Evolutionary conservation across 345 rosid genomes (phyloP).

Genomic region (Dipteronia dyeriana): DNA sequence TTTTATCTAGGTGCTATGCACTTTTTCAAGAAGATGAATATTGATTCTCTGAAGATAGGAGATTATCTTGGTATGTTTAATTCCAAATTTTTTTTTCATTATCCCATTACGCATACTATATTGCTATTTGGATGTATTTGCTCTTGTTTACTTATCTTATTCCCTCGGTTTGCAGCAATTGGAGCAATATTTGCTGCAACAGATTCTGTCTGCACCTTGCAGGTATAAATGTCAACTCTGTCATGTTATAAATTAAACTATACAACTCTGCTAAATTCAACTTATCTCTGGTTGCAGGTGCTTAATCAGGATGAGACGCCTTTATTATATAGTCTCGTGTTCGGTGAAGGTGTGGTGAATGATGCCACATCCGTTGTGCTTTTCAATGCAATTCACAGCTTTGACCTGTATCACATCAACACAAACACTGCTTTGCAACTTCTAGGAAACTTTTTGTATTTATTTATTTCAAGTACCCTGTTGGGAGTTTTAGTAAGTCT

Average conservation of each 20-base stretch:
- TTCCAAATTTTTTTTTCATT: slow-evolving; percentile 5
- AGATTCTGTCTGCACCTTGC: slow-evolving; percentile 97
- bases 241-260: slow-evolving; percentile 14
- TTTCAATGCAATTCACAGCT: slow-evolving; percentile 86
- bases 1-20: slow-evolving; percentile 61
- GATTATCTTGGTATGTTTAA: slow-evolving; percentile 76
- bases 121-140: slow-evolving; percentile 1
- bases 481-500: slow-evolving; percentile 70
- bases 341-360: slow-evolving; percentile 97
- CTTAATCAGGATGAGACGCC: slow-evolving; percentile 96
- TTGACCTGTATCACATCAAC: slow-evolving; percentile 70
- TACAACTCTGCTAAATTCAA: slow-evolving; percentile 1
- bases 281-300: slow-evolving; percentile 51
- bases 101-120: not conserved
- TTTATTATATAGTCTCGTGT: slow-evolving; percentile 79
- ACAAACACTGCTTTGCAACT: slow-evolving; percentile 55
- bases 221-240: slow-evolving; percentile 45
- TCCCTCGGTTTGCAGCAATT: slow-evolving; percentile 58
- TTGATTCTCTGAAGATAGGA: slow-evolving; percentile 58
- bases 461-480: slow-evolving; percentile 76
- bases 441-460: slow-evolving; percentile 69
- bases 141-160: slow-evolving; percentile 15
- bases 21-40: slow-evolving; percentile 71
- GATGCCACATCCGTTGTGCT: slow-evolving; percentile 98
- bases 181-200: slow-evolving; percentile 99